A percentile compares a stretch with the other conserved stretches of the same genome.
These are phyloP conservation scores for Zymoseptoria passerinii DNA, from an alignment of 2,329 filamentous ascomycete genomes.

Conservation along the genomic window DNA sequence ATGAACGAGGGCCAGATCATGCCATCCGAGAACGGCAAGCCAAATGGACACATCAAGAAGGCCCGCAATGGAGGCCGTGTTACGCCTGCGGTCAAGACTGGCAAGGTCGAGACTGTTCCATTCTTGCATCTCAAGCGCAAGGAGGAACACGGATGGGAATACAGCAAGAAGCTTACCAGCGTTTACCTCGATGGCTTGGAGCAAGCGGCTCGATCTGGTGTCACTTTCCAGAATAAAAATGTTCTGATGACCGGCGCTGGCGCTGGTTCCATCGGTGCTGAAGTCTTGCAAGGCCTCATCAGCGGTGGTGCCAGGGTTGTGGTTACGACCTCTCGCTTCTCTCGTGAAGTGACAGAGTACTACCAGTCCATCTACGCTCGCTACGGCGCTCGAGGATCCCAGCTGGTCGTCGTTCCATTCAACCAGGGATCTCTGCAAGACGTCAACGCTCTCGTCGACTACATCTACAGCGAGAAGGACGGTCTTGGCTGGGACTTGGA, in stretches of 20 bases:
- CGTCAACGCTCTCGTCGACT: conserved; percentile 84
- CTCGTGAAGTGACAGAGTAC: conserved; percentile 95
- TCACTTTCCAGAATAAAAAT: conserved; percentile 91
- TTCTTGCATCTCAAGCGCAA: conserved; percentile 97
- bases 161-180: conserved; percentile 96
- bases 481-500: conserved; percentile 98
- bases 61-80: conserved; percentile 41
- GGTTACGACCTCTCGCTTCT: conserved; percentile 94
- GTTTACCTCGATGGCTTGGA: conserved; percentile 88
- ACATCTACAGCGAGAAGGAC: conserved; percentile 94
- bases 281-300: conserved; percentile 90
- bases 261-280: conserved; percentile 93
- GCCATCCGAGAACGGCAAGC: conserved; percentile 71
- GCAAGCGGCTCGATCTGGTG: conserved; percentile 74
- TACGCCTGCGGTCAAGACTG: conserved; percentile 54
- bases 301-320: conserved; percentile 94
- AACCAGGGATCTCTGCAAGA: conserved; percentile 99
- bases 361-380: conserved; percentile 98
- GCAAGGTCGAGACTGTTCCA: conserved; percentile 93
- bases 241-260: conserved; percentile 97
- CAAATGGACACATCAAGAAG: conserved; percentile 50
- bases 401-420: conserved; percentile 96
- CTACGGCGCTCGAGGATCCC: conserved; percentile 85
- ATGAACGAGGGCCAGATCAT: conserved; percentile 99
- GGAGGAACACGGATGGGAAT: conserved; percentile 91